Conservation (phyloP, 257 asterid species). For the Catharanthus roseus region DNA sequence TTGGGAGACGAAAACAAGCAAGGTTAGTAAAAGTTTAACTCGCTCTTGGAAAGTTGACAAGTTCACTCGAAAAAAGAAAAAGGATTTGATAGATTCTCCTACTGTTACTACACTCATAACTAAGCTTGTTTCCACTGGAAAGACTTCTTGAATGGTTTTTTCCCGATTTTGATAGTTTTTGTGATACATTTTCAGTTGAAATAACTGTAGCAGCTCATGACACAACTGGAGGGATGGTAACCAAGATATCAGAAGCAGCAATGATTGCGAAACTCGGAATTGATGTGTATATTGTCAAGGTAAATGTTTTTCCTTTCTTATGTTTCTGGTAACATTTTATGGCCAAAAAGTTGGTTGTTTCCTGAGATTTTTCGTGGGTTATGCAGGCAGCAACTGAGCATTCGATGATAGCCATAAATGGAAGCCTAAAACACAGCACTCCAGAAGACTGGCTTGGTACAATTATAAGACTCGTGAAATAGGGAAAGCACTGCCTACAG, state of each 20-base stretch:
- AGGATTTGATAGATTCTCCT: too few relatives aligned
- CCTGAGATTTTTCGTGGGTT: neutral
- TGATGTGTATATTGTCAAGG: slow-evolving; percentile 92
- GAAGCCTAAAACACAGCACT: slow-evolving; percentile 37
- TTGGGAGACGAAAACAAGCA: slow-evolving; percentile 42
- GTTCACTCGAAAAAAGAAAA: too few relatives aligned
- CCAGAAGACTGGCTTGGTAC: slow-evolving; percentile 97
- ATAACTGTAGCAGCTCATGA: slow-evolving; percentile 84
- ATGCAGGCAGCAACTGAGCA: slow-evolving; percentile 77
- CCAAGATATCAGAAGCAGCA: slow-evolving; percentile 93
- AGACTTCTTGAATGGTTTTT: neutral
- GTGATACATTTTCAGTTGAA: slow-evolving; percentile 44
- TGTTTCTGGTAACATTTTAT: neutral
- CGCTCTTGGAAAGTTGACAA: neutral
- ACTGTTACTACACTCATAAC: too few relatives aligned
- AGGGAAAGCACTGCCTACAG: slow-evolving; percentile 9
- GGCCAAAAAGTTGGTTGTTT: neutral
- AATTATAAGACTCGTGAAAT: slow-evolving; percentile 47
- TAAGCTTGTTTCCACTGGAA: too few relatives aligned
- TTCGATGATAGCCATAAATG: slow-evolving; percentile 61
- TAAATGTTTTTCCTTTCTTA: slow-evolving; percentile 11
- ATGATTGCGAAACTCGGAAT: slow-evolving; percentile 85
- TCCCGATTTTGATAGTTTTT: neutral
- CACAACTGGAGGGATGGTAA: slow-evolving; percentile 94
- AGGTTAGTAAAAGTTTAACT: slow-evolving; percentile 35